Evolutionary conservation across 2,329 filamentous ascomycete species (phyloP).

Genomic region (Colletotrichum tropicale): DNA sequence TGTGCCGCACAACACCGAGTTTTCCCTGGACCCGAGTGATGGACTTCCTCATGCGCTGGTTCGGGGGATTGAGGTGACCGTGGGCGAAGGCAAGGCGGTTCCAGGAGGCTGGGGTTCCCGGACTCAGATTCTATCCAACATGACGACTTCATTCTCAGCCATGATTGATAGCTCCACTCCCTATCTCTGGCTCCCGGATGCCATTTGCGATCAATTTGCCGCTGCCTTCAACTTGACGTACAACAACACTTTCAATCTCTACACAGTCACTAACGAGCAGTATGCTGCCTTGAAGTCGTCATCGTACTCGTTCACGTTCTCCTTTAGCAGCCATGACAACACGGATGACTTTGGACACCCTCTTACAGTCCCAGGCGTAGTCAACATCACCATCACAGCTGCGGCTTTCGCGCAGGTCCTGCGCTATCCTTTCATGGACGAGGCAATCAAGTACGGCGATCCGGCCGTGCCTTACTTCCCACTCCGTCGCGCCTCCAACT

Average conservation of each 20-base stretch:
- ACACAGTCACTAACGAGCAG: slow-evolving; percentile 65
- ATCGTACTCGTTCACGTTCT: slow-evolving; percentile 61
- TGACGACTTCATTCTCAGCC: slow-evolving; percentile 53
- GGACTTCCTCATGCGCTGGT: slow-evolving; percentile 65
- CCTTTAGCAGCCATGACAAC: slow-evolving; percentile 60
- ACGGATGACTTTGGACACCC: slow-evolving; percentile 56
- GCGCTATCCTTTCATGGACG: slow-evolving; percentile 53
- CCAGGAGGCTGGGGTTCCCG: slow-evolving; percentile 43
- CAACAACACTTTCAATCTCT: slow-evolving; percentile 67
- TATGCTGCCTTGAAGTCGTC: slow-evolving; percentile 47
- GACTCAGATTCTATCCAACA: slow-evolving; percentile 42
- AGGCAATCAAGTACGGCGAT: slow-evolving; percentile 46
- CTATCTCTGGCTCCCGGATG: slow-evolving; percentile 65
- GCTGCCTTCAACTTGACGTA: slow-evolving; percentile 67
- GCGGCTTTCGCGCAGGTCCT: slow-evolving; percentile 54
- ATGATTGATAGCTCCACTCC: slow-evolving; percentile 69
- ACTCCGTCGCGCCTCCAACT: slow-evolving; percentile 57
- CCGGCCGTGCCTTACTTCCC: slow-evolving; percentile 67
- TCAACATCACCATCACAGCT: slow-evolving; percentile 60
- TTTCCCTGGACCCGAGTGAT: slow-evolving; percentile 58
- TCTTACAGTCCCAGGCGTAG: slow-evolving; percentile 51
- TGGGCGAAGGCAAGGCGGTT: slow-evolving; percentile 32
- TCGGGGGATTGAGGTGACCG: slow-evolving; percentile 56
- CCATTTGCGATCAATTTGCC: slow-evolving; percentile 69
- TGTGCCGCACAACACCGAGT: slow-evolving; percentile 62